A percentile compares a stretch with the other conserved stretches of the same genome.
phyloP scores from a whole-genome alignment of 192 early-diverging fungal species.

The Chytriomyces hyalinus region DNA sequence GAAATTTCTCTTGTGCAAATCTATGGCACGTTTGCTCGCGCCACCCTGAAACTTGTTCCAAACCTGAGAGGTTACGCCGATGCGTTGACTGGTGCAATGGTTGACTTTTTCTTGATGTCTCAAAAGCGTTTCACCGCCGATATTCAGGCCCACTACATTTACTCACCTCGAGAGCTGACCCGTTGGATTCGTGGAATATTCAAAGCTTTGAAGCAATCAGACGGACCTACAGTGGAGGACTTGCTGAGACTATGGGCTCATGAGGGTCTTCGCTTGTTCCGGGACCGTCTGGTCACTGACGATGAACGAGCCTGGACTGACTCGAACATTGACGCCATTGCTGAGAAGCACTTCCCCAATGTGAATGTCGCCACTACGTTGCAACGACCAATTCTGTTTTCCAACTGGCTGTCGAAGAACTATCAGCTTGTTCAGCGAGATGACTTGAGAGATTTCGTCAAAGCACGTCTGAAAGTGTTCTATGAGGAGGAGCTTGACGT shows the following conservation, averaged over 20 bases:
- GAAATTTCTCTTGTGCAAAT: conserved; percentile 90
- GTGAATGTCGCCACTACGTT: conserved; percentile 74
- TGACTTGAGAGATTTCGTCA: conserved; percentile 88
- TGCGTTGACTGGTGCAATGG: conserved; percentile 92
- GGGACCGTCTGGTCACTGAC: conserved; percentile 91
- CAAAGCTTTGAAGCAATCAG: conserved; percentile 88
- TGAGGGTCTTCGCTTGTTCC: conserved; percentile 96
- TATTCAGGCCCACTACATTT: conserved; percentile 98
- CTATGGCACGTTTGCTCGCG: conserved; percentile 91
- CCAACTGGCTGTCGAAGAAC: conserved; percentile 94
- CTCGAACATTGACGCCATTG: conserved; percentile 79
- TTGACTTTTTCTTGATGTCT: conserved; percentile 90
- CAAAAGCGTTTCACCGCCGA: conserved; percentile 95
- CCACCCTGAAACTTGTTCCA: conserved; percentile 93
- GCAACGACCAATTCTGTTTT: conserved; percentile 91
- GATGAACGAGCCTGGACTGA: conserved; percentile 94
- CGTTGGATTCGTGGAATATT: conserved; percentile 98
- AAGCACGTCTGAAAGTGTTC: conserved; percentile 94
- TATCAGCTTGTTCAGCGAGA: conserved; percentile 91
- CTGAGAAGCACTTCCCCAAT: conserved; percentile 86
- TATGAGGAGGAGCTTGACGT: conserved; percentile 99
- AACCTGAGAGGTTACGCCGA: conserved; percentile 87
- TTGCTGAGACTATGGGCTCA: conserved; percentile 97
- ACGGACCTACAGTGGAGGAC: conserved; percentile 74
- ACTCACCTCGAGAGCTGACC: conserved; percentile 98